phyloP scores from a whole-genome alignment of 2,329 filamentous ascomycete genomes.

The Penicillium sumatraense region DNA sequence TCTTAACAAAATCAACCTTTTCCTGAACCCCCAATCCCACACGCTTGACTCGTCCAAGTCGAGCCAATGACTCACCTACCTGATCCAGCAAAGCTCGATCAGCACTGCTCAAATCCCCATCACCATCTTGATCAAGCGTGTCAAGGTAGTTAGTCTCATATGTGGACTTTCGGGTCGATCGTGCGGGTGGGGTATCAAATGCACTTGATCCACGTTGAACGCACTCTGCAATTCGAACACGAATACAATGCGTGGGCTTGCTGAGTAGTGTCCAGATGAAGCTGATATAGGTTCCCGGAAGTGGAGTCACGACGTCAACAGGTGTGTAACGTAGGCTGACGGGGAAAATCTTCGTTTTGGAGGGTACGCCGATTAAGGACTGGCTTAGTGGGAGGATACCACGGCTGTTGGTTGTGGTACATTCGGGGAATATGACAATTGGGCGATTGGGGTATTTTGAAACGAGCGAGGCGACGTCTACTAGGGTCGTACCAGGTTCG shows the following conservation, averaged over 20 bases:
- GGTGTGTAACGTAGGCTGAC: slow-evolving; percentile 89
- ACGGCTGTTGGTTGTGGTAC: slow-evolving; percentile 89
- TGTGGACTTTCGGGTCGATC: slow-evolving; percentile 32
- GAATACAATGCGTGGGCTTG: slow-evolving; percentile 83
- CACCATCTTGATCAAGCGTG: slow-evolving; percentile 46
- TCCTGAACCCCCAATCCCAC: slow-evolving; percentile 83
- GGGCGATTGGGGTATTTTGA: slow-evolving; percentile 72
- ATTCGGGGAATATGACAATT: slow-evolving; percentile 90
- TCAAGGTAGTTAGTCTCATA: slow-evolving; percentile 55
- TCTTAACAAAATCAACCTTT: slow-evolving; percentile 79
- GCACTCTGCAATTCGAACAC: slow-evolving; percentile 84
- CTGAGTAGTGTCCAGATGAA: slow-evolving; percentile 89
- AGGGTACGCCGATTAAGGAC: slow-evolving; percentile 69
- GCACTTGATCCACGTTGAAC: slow-evolving; percentile 48
- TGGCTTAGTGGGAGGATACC: slow-evolving; percentile 85
- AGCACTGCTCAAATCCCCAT: slow-evolving; percentile 47
- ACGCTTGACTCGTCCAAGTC: slow-evolving; percentile 83
- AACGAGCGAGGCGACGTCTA: slow-evolving; percentile 67
- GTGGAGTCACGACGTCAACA: slow-evolving; percentile 84
- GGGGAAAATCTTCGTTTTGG: slow-evolving; percentile 80
- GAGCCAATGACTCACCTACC: slow-evolving; percentile 83
- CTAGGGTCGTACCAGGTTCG: slow-evolving; percentile 55
- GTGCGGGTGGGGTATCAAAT: slow-evolving; percentile 21
- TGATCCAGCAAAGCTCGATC: slow-evolving; percentile 76
- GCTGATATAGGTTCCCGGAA: slow-evolving; percentile 71